Percentiles rank a stretch among this genome's conserved stretches.
These are phyloP conservation scores for Penicillium sp. DNA, from an alignment of 2,329 filamentous ascomycete genomes.

Conservation along the genomic window DNA sequence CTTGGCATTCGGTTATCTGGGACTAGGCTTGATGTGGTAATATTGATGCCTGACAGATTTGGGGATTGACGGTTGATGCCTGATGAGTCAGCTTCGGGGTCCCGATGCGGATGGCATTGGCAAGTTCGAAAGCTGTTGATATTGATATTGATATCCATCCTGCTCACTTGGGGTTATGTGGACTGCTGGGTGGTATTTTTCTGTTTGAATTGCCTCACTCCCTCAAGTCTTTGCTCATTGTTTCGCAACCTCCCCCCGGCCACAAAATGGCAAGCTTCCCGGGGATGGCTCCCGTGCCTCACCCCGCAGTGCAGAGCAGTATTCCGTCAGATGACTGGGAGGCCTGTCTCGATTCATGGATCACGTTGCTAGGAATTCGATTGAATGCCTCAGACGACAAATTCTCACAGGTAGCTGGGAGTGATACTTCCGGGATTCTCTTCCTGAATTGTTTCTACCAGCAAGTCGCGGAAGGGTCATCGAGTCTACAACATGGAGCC, in stretches of 20 bases:
- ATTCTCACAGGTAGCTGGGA: slow-evolving; percentile 57
- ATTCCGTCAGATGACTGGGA: slow-evolving; percentile 76
- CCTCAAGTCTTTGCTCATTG: background rate
- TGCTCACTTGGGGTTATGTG: background rate
- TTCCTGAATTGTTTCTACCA: slow-evolving; percentile 73
- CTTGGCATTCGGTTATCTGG: slow-evolving; percentile 46
- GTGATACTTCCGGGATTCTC: slow-evolving; percentile 61
- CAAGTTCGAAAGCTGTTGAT: too few relatives aligned
- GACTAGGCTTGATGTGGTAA: slow-evolving; percentile 40
- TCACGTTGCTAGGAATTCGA: slow-evolving; percentile 67
- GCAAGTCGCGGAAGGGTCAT: slow-evolving; percentile 50
- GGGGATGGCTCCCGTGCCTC: slow-evolving; percentile 77
- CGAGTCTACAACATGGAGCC: slow-evolving; percentile 30
- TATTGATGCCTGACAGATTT: slow-evolving; percentile 2
- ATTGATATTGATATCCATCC: slow-evolving; percentile 12
- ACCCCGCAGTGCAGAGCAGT: slow-evolving; percentile 66
- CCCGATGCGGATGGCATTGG: slow-evolving; percentile 19
- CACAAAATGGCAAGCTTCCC: slow-evolving; percentile 59
- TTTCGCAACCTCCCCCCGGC: slow-evolving; percentile 8
- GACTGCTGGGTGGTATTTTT: background rate
- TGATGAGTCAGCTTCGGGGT: slow-evolving; percentile 20
- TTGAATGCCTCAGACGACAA: slow-evolving; percentile 61
- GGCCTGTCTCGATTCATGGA: slow-evolving; percentile 76
- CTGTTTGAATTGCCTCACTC: slow-evolving; percentile 7
- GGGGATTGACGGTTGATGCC: background rate